phyloP scores from a whole-genome alignment of 768 basidiomycete genomes.

The Asterophora lycoperdoides region DNA sequence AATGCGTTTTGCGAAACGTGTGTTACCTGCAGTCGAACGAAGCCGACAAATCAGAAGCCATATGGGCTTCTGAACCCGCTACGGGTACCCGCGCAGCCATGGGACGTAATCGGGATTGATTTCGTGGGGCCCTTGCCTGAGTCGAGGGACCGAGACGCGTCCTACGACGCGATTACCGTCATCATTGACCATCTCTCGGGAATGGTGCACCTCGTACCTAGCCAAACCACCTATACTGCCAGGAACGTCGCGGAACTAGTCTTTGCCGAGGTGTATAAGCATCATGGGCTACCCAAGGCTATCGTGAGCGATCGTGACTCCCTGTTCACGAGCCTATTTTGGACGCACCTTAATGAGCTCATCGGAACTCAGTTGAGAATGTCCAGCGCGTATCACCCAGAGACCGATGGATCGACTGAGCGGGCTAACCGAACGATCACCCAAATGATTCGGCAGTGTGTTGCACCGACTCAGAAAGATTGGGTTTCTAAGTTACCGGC shows the following conservation, averaged over 20 bases:
- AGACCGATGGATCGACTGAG: no score
- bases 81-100: slow-evolving; percentile 5
- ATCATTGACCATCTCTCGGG: slow-evolving; percentile 19
- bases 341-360: slow-evolving; percentile 14
- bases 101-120: slow-evolving; percentile 13
- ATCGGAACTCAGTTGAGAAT: no score
- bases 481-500: no score
- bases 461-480: no score
- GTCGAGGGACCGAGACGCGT: slow-evolving; percentile 13
- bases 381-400: no score
- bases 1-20: no score
- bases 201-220: no score
- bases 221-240: slow-evolving; percentile 16
- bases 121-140: no score
- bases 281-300: slow-evolving; percentile 26
- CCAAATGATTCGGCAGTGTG: slow-evolving; percentile 26
- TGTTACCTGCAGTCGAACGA: slow-evolving; percentile 11
- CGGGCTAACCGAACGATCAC: no score
- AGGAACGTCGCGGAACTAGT: slow-evolving; percentile 17
- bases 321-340: no score
- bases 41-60: slow-evolving; percentile 14
- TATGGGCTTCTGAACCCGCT: slow-evolving; percentile 19
- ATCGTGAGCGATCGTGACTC: slow-evolving; percentile 22
- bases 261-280: slow-evolving; percentile 21
- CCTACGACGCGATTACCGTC: slow-evolving; percentile 19